phyloP scores from a whole-genome alignment of 768 basidiomycete species.

The Leucogyrophana mollusca region DNA sequence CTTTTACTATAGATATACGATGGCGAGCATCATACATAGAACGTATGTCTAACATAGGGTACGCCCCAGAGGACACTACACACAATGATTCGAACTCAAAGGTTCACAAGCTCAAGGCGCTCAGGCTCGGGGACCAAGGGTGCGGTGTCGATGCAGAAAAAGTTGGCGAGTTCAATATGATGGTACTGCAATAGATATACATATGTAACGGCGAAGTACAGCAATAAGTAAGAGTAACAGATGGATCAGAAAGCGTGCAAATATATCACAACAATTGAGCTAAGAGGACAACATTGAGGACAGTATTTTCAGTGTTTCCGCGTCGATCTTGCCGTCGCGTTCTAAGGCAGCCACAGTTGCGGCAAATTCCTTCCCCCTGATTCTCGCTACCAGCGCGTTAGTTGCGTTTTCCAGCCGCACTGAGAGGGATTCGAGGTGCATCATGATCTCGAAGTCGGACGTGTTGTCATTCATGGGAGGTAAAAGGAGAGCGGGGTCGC shows the following conservation, averaged over 20 bases:
- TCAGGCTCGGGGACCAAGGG: too few relatives aligned
- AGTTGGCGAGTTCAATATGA: too few relatives aligned
- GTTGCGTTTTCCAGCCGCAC: conserved; percentile 76
- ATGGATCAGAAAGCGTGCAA: not conserved
- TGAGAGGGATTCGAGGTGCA: conserved; percentile 74
- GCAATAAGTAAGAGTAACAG: too few relatives aligned
- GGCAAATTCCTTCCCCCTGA: conserved; percentile 12
- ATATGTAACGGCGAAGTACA: not conserved
- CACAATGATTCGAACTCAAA: too few relatives aligned
- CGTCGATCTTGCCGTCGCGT: conserved; percentile 40
- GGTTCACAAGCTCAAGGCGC: too few relatives aligned
- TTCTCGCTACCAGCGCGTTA: conserved; percentile 23
- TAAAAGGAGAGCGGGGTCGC: conserved; percentile 61
- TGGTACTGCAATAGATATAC: not conserved
- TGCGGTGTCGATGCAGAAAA: too few relatives aligned
- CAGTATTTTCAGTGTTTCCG: conserved; percentile 46
- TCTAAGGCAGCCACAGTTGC: conserved; percentile 36
- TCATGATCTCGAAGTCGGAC: conserved; percentile 68
- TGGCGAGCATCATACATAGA: too few relatives aligned
- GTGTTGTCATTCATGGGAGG: conserved; percentile 70
- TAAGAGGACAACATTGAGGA: conserved; percentile 31
- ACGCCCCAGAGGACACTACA: too few relatives aligned
- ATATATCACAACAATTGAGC: conserved; percentile 1
- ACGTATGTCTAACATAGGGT: too few relatives aligned
- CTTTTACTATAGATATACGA: too few relatives aligned